Percentiles rank a stretch among this genome's conserved stretches.
Evolutionary conservation across 2,329 filamentous ascomycete species (phyloP).

Genomic region (Colletotrichum spaethianum): DNA sequence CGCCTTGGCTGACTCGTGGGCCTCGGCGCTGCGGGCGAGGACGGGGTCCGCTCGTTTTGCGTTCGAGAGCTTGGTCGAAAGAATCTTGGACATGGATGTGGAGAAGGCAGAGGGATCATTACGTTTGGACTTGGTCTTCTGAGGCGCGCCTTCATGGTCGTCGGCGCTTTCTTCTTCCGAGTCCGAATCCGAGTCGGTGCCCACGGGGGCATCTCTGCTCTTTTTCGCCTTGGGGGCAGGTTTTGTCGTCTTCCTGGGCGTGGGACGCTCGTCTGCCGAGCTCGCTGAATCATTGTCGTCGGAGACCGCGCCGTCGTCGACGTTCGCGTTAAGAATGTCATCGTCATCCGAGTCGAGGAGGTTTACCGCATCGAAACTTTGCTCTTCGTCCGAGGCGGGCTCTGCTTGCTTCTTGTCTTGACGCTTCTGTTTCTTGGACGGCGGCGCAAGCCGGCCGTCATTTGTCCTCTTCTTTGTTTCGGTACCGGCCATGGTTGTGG

Average conservation of each 20-base stretch:
- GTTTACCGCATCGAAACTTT: slow-evolving; percentile 66
- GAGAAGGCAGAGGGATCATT: slow-evolving; percentile 94
- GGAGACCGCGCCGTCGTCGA: slow-evolving; percentile 63
- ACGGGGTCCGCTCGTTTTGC: slow-evolving; percentile 90
- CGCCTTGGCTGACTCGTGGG: slow-evolving; percentile 79
- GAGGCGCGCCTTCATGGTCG: slow-evolving; percentile 52
- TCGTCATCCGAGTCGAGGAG: slow-evolving; percentile 71
- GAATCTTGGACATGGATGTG: slow-evolving; percentile 92
- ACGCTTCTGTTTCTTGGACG: slow-evolving; percentile 64
- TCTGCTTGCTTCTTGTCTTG: slow-evolving; percentile 67
- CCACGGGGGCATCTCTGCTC: slow-evolving; percentile 32
- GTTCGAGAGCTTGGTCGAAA: slow-evolving; percentile 88
- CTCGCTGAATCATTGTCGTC: slow-evolving; percentile 55
- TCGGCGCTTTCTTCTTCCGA: slow-evolving; percentile 45
- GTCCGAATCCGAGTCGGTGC: slow-evolving; percentile 51
- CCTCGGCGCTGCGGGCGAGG: slow-evolving; percentile 84
- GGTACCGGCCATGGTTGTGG: slow-evolving; percentile 47
- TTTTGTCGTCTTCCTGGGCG: slow-evolving; percentile 47
- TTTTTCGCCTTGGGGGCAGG: slow-evolving; percentile 45
- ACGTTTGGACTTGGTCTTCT: slow-evolving; percentile 78
- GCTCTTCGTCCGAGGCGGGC: slow-evolving; percentile 59
- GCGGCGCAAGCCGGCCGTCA: slow-evolving; percentile 54
- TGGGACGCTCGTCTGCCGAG: slow-evolving; percentile 52
- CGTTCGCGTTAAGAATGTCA: slow-evolving; percentile 67
- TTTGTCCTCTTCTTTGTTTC: slow-evolving; percentile 51